Evolutionary conservation across 768 basidiomycete species (phyloP), one percentile per base, ranked within the genome.

Genomic region (Mycena galopus): DNA sequence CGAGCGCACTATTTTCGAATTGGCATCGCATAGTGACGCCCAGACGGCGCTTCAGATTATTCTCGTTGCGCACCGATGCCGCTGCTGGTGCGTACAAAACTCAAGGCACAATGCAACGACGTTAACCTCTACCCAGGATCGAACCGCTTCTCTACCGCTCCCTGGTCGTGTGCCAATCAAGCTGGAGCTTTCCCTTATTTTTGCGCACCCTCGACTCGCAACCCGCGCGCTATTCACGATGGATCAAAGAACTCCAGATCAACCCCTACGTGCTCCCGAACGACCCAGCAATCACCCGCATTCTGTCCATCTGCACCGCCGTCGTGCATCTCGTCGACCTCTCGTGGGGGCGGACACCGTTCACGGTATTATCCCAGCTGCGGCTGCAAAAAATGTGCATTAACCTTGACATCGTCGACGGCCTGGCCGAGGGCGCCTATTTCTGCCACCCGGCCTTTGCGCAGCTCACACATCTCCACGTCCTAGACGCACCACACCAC

Each of bases 121-220:
- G 6, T 50, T 67, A n/a, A 73, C 47, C 23, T 19, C 35, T n/a
- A 2, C 10, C 1, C 25, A 74, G 73, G 73, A 67, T 71, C 21
- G 73, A 74, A 56, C 69, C 65, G 7, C 12, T 74, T 23, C 63
- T 74, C 17, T 74, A 74, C 62, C 73, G 63, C 62, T 59, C 66
- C 9, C 33, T 74, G 21, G 55, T 67, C 6, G 25, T 74, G 30
- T 68, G 61, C 57, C 73, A 74, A 30, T 68, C 70, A 11, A 65
- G 65, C 69, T 74, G 73, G 73, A 61, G 37, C 30, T 53, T 74
- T 14, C 66, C 65, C n/a, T 29, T 61, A 7, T 29, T 74, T 11
- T 16, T 71, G 39, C 69, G 58, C 10, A 65, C 73, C 37, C 33
- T 74, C 69, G 69, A 67, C 14, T 29, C 66, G 8, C 42, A 35